phyloP scores from a whole-genome alignment of 2,329 filamentous ascomycete genomes.

The Scopulariopsis brevicaulis region DNA sequence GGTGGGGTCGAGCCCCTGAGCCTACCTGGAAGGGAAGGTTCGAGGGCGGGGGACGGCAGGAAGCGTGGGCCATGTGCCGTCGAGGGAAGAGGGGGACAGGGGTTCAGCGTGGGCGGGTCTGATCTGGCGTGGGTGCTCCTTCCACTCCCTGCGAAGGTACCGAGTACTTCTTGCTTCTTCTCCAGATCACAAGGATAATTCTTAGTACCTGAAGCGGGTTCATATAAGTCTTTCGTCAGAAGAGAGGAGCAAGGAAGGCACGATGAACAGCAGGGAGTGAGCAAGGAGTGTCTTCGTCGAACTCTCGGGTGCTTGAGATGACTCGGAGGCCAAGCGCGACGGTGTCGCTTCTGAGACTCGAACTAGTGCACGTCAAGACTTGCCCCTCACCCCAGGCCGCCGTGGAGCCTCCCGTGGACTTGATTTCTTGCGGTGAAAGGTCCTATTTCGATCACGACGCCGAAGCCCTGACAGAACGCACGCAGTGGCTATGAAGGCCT shows the following conservation, averaged over 20 bases:
- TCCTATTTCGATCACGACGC: not conserved
- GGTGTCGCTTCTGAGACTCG: not conserved
- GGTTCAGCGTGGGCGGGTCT: not conserved
- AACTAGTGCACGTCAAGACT: not conserved
- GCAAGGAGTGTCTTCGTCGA: not conserved
- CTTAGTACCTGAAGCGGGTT: not conserved
- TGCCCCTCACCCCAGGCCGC: not conserved
- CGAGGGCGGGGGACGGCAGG: not conserved
- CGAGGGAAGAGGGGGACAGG: not conserved
- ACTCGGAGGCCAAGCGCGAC: not conserved
- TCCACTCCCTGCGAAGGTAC: not conserved
- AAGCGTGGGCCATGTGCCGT: not conserved
- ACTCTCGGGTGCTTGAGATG: not conserved
- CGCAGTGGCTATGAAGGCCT: not conserved
- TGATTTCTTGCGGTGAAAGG: not conserved
- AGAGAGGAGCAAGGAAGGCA: not conserved
- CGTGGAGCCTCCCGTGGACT: not conserved
- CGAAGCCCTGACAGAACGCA: not conserved
- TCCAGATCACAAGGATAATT: not conserved
- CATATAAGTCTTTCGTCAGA: not conserved
- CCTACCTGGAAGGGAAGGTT: not conserved
- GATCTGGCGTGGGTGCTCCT: not conserved
- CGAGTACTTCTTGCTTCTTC: not conserved
- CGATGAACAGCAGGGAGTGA: not conserved
- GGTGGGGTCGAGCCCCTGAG: slow-evolving; percentile 2